phyloP scores from a whole-genome alignment of 2,329 filamentous ascomycete species.

The Penicillium sp. region DNA sequence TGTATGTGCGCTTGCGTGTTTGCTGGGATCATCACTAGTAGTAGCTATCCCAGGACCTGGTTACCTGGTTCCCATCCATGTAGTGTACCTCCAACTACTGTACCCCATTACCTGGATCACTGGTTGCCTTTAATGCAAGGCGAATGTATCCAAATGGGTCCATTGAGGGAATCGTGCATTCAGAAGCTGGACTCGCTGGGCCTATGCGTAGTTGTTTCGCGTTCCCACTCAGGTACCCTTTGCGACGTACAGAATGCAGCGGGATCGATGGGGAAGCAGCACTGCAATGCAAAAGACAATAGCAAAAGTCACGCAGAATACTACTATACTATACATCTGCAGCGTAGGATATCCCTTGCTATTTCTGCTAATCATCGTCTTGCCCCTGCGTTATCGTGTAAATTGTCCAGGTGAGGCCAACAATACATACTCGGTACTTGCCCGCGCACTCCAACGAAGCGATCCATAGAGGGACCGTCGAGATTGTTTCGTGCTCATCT shows the following conservation, averaged over 20 bases:
- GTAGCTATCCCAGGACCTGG: not conserved
- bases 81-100: not conserved
- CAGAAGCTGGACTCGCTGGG: not conserved
- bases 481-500: not conserved
- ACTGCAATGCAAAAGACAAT: not conserved
- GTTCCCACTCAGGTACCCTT: constrained; percentile 26
- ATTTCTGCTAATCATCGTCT: not conserved
- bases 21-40: not conserved
- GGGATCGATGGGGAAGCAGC: not conserved
- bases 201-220: not conserved
- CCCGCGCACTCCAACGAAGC: not conserved
- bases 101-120: constrained; percentile 24
- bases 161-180: not conserved
- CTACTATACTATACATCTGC: not conserved
- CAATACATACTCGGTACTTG: not conserved
- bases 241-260: constrained; percentile 2
- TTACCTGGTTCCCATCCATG: not conserved
- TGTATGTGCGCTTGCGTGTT: not conserved
- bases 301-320: not conserved
- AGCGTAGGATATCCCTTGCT: not conserved
- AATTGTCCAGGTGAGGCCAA: not conserved
- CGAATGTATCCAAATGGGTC: constrained; percentile 13
- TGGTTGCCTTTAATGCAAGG: constrained; percentile 28
- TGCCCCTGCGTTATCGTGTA: constrained; percentile 2
- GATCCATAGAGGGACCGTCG: not conserved